phyloP scores from a whole-genome alignment of 2,329 filamentous ascomycete species.

The Colletotrichum caudatum region DNA sequence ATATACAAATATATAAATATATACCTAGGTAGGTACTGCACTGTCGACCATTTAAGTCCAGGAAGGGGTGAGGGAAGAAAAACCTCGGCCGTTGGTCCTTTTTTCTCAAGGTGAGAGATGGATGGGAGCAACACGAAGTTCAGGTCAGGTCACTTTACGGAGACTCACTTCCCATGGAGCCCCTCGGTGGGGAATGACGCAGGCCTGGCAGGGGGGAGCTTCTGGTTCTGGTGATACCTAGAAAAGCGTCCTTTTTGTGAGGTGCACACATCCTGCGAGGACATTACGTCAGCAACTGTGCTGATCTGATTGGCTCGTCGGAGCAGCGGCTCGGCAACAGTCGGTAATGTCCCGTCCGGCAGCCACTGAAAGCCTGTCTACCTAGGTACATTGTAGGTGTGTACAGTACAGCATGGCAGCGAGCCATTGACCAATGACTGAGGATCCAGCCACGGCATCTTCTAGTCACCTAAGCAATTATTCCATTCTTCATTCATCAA shows the following conservation, averaged over 20 bases:
- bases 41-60: neutral
- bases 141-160: slow-evolving; percentile 39
- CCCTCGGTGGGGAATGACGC: slow-evolving; percentile 42
- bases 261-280: neutral
- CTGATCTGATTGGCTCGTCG: slow-evolving; percentile 7
- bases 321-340: slow-evolving; percentile 27
- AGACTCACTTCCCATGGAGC: slow-evolving; percentile 13
- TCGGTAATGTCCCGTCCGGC: slow-evolving; percentile 23
- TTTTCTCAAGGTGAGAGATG: neutral
- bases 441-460: slow-evolving; percentile 11
- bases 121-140: neutral
- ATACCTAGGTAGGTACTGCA: neutral
- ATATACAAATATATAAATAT: slow-evolving; percentile 3
- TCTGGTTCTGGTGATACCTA: neutral
- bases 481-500: neutral
- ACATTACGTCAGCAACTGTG: slow-evolving; percentile 2
- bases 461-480: no score
- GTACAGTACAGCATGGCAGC: neutral
- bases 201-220: slow-evolving; percentile 25
- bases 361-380: no score
- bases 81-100: neutral
- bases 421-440: slow-evolving; percentile 30
- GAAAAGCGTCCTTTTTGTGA: neutral
- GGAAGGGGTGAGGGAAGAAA: neutral
- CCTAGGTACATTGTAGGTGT: neutral